Evolutionary conservation across 345 rosid genomes (phyloP).

Genomic region (Melastoma malabathricum): DNA sequence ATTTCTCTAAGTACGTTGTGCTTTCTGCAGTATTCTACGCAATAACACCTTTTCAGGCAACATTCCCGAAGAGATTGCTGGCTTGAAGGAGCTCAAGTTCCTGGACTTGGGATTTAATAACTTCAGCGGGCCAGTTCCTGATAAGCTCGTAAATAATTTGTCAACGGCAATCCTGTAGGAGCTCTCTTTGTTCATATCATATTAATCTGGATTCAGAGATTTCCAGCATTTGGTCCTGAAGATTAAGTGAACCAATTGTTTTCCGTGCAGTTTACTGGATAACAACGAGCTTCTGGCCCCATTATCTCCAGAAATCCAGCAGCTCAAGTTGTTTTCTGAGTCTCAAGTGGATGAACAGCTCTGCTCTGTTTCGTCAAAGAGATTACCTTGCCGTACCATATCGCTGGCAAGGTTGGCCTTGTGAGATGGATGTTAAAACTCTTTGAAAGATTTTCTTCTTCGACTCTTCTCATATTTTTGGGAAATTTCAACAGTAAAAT

Average conservation of each 20-base stretch:
- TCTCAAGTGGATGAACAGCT: slow-evolving; percentile 31
- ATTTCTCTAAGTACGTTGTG: background rate
- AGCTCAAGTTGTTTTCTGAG: slow-evolving; percentile 27
- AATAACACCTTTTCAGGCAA: slow-evolving; percentile 50
- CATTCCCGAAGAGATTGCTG: slow-evolving; percentile 42
- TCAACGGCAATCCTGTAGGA: slow-evolving; percentile 43
- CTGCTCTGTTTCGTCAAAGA: slow-evolving; percentile 14
- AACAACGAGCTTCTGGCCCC: slow-evolving; percentile 33
- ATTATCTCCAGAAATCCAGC: slow-evolving; percentile 26
- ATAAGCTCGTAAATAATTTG: slow-evolving; percentile 30
- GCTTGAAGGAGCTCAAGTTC: slow-evolving; percentile 42
- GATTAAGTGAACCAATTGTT: slow-evolving; percentile 4
- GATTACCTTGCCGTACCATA: slow-evolving; percentile 13
- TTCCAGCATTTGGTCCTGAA: background rate
- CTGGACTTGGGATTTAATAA: slow-evolving; percentile 57
- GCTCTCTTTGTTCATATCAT: background rate
- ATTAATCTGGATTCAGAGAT: background rate
- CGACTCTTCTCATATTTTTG: background rate
- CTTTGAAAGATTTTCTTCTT: background rate
- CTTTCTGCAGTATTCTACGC: slow-evolving; percentile 32
- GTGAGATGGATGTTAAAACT: background rate
- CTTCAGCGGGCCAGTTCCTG: slow-evolving; percentile 42
- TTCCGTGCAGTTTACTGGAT: slow-evolving; percentile 36
- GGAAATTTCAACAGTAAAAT: slow-evolving; percentile 3
- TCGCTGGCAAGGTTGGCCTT: slow-evolving; percentile 10